Evolutionary conservation across 108 stramenopile genomes (phyloP).

Genomic region (Nitzschia sp.): DNA sequence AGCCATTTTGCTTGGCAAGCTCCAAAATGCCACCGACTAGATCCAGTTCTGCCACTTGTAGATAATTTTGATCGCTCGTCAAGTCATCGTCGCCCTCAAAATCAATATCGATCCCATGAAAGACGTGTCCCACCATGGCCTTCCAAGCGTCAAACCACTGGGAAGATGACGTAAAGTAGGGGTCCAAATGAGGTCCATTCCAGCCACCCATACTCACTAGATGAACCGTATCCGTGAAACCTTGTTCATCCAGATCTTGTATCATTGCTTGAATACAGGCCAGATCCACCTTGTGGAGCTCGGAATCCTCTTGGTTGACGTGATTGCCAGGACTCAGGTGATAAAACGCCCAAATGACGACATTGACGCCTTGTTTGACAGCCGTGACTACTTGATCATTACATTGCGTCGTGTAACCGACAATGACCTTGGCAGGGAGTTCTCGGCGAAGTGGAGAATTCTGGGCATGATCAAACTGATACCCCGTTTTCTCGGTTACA

Average conservation of each 20-base stretch:
- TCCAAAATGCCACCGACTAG: conserved; percentile 59
- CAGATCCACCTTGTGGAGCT: conserved; percentile 33
- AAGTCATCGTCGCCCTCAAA: conserved; percentile 77
- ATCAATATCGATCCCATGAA: conserved; percentile 82
- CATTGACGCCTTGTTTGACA: conserved; percentile 58
- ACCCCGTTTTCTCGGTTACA: too few species aligned
- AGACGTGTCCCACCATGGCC: conserved; percentile 37
- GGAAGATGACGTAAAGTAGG: conserved; percentile 28
- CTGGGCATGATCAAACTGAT: too few species aligned
- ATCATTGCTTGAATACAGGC: conserved; percentile 36
- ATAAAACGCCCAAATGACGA: conserved; percentile 71
- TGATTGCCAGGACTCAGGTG: not conserved
- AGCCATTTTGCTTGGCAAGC: conserved; percentile 52
- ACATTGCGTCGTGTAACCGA: conserved; percentile 39
- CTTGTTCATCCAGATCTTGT: conserved; percentile 21
- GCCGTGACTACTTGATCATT: conserved; percentile 52
- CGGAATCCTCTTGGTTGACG: not conserved
- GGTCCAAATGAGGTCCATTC: conserved; percentile 75
- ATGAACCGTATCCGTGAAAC: conserved; percentile 52
- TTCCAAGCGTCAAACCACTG: conserved; percentile 52
- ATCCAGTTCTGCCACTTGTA: conserved; percentile 52
- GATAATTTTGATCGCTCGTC: conserved; percentile 30
- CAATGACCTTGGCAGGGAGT: conserved; percentile 41
- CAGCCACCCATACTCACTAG: conserved; percentile 74
- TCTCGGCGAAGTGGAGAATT: conserved; percentile 1